phyloP scores from a whole-genome alignment of 805 yeast genomes.

The Ogataea siamensis region DNA sequence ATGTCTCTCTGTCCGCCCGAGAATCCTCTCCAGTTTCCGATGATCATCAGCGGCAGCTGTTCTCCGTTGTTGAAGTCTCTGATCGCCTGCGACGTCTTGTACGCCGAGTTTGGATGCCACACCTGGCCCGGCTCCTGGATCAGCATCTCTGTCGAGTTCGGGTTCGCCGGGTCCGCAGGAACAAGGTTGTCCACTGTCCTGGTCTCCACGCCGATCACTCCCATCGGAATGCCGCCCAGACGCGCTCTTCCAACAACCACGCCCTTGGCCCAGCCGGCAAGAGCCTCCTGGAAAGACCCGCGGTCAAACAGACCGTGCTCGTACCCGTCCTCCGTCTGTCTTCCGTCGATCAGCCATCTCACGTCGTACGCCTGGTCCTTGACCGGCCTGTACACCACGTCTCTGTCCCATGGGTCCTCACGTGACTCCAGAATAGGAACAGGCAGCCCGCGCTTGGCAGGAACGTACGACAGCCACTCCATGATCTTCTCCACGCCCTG shows the following conservation, averaged over 20 bases:
- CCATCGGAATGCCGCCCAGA: conserved; percentile 97
- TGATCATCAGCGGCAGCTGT: conserved; percentile 92
- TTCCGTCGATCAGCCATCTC: conserved; percentile 92
- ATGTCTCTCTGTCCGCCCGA: conserved; percentile 99
- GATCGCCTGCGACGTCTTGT: conserved; percentile 98
- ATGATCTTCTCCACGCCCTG: conserved; percentile 94
- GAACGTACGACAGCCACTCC: conserved; percentile 94
- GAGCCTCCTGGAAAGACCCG: conserved; percentile 91
- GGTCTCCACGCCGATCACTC: conserved; percentile 96
- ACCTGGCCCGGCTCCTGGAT: conserved; percentile 98
- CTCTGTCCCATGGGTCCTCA: conserved; percentile 91
- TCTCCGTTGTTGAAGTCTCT: conserved; percentile 98
- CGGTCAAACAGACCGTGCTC: conserved; percentile 90
- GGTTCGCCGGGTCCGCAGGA: conserved; percentile 99
- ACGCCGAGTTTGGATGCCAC: conserved; percentile 99
- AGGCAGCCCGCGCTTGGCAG: conserved; percentile 84
- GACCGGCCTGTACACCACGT: conserved; percentile 75
- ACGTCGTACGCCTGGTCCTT: conserved; percentile 80
- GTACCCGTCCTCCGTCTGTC: conserved; percentile 64
- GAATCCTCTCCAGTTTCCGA: conserved; percentile 99
- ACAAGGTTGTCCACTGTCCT: conserved; percentile 81
- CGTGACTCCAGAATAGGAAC: conserved; percentile 79
- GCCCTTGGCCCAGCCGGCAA: conserved; percentile 98
- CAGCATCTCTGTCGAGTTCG: conserved; percentile 82
- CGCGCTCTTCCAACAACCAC: conserved; percentile 99